Evolutionary conservation across 805 yeast species (phyloP), one percentile per base, ranked within the genome.

Genomic region (Kazachstania bromeliacearum): DNA sequence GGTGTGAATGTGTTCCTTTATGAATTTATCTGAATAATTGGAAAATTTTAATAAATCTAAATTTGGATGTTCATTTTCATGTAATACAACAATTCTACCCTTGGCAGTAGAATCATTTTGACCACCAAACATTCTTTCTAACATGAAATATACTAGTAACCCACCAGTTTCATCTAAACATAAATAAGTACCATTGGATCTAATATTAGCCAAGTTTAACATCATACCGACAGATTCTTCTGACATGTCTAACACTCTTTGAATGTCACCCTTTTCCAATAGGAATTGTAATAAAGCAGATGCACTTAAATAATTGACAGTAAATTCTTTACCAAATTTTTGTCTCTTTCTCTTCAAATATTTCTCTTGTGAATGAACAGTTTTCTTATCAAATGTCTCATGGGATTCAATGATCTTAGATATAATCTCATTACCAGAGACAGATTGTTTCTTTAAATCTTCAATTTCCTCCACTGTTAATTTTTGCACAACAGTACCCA

Each of bases 121-220:
- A 12, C 53, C 60, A 4, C 75, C 74, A 41, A 76, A 77, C 89
- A 94, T 84, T 53, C 96, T 69, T 56, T 92, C 99, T 60, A 92
- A 55, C 70, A 92, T 67, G 4, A 94, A 85, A 41, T 83, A 83
- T 5, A 83, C 73, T 1, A 92, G 55, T n/a, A 89, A 68, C 5
- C 97, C 96, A 22, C 95, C 88, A n/a, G 95, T 81, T 53, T 92
- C 98, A 53, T 92, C 99, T 37, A 85, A 68, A 3, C 89, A 79
- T 16, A 92, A 63, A 51, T 92, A 92, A 40, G 72, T 76, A 1
- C 98, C 97, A 8, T 95, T 95, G 1, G 95, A 87, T 51, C 78
- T 75, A 23, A 92, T 73, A 53, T 89, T 85, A 2, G 80, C 95
- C 47, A 80, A 68, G 41, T 79, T 78, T 61, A 92, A 62, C 50